Base-by-base conservation (phyloP, 108 stramenopile genomes). In the Cyclotella atomus region DNA sequence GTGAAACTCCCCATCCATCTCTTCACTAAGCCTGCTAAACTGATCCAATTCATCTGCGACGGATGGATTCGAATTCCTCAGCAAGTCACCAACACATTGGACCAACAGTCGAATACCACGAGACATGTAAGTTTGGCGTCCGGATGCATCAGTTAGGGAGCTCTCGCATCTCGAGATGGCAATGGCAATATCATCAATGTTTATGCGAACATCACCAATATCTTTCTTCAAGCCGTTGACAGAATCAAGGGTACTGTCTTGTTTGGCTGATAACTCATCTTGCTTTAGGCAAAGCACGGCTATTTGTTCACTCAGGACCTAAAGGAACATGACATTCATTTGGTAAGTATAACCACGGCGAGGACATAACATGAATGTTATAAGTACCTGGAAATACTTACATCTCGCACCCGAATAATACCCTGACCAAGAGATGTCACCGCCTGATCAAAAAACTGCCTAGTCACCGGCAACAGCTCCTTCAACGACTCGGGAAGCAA, bases 391-490 rank as follows among this genome's bases (percentile, higher is more conserved):
- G 24, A 20, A 21, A 61, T 41, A 41, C 60, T 61, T 61, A 61
- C 68, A 27, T 90, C 83, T 38, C 87, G 88, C 36, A 90, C 85
- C 24, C 87, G 59, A 12, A 91, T 45, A 47, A 93, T 85, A 15
- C 84, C 88, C 53, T 84, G 68, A 27, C 86, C 92, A 24, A 93
- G 73, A 19, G 76, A 82, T n/a, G 85, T 74, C 0, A 88, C 86
- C 5, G 92, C 90, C 62, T 75, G 57, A 23, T 89, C 83, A 65
- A 91, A 93, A 67, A 85, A 71, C 30, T 79, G 59, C 7, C 85
- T 78, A 2, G 90, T 89, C 49, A 93, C 92, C n/a, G 92, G 92
- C 43, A 93, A 71, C 62, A 89, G 66, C 55, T 86, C 87, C 65
- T 84, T 82, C 34, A 85, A 65, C n/a, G 62, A 55, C 20, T 91